Base-by-base conservation (phyloP, 805 yeast species). In the Lachancea cidri region DNA sequence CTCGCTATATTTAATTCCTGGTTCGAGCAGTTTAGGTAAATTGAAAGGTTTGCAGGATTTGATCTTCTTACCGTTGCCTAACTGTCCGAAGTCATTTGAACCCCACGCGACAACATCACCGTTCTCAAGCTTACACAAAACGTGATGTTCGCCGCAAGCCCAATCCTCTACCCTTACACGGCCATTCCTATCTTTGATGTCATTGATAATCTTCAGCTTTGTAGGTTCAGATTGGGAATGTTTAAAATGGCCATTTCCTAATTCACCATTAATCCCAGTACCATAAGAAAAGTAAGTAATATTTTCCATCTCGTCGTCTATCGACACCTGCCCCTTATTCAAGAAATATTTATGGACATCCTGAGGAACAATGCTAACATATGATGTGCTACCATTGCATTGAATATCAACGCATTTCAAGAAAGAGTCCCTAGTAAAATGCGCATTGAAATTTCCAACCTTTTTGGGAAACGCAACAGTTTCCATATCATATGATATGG, bases 91-190 rank as follows among this genome's bases (percentile, higher is more conserved):
- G 54, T 79, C 83, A 61, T 89, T 91, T 33, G 79, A 82, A 17
- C 98, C 98, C 87, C 95, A 87, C 4, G 67, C 74, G 29, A 82
- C 58, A 16, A 87, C 82, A 54, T 83, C 87, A 16, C 73, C 73
- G 46, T 82, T 82, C 32, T 69, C 61, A 42, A 84, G 64, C 7
- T 78, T 76, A 8, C 81, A 74, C 34, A 81, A 70, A 0, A 69
- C 67, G 54, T 89, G 96, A 46, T 79, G 79, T 6, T 65, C 64
- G 3, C 95, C 95, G 16, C 78, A 68, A 5, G 74, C 60, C 73
- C 86, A 73, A 29, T 67, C 58, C 40, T 65, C 66, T 37, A 85
- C 64, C 5, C 68, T 70, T 29, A 81, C 70, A 9, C 66, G 67
- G 40, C 67, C 74, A 18, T 73, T 55, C 56, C 50, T 14, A 70